Base-by-base conservation (phyloP, 169 alveolate species). In the Plasmodium coatneyi region DNA sequence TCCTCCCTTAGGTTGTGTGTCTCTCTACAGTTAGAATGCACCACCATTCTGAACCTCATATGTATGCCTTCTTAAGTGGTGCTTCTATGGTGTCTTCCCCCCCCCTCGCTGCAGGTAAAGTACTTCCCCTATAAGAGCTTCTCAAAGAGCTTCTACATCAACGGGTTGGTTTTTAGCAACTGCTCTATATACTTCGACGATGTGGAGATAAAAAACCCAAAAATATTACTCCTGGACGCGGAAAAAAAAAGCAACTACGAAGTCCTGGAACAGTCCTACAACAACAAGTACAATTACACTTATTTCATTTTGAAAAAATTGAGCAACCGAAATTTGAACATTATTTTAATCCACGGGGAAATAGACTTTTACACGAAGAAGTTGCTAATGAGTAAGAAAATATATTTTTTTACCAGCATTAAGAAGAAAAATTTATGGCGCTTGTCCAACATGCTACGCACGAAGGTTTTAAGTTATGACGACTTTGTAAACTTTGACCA, bases 381-480 rank as follows among this genome's bases (percentile, higher is more conserved):
- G 36, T 79, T 89, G 66, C 32, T 89, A 78, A 56, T 89, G 71
- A 89, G 54, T 60, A 89, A 89, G 36, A 89, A 89, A 25, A 89
- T 89, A 89, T 89, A 89, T 72, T 89, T 71, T 80, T 89, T 89
- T 25, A 89, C 94, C 0, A 89, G 89, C 74, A 79, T 89, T 79
- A 89, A 89, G 41, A 89, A 79, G 54, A 89, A 89, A 66, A 89
- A 89, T 80, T 39, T 89, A 60, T 39, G 34, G 71, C 82, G 94
- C 22, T 14, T 89, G 22, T 89, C 94, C 28, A 89, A 89, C 32
- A 22, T 89, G 25, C 71, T 89, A 28, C 89, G 94, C 19, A 60
- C 54, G 19, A 78, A 89, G 34, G 72, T 89, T 79, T 66, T 89
- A 80, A 36, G 9, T 78, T 89, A 60, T 79, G 94, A 89, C 14